Percentiles rank a stretch among this genome's conserved stretches.
phyloP scores from a whole-genome alignment of 2,329 filamentous ascomycete species.

The Trichoderma sp. region DNA sequence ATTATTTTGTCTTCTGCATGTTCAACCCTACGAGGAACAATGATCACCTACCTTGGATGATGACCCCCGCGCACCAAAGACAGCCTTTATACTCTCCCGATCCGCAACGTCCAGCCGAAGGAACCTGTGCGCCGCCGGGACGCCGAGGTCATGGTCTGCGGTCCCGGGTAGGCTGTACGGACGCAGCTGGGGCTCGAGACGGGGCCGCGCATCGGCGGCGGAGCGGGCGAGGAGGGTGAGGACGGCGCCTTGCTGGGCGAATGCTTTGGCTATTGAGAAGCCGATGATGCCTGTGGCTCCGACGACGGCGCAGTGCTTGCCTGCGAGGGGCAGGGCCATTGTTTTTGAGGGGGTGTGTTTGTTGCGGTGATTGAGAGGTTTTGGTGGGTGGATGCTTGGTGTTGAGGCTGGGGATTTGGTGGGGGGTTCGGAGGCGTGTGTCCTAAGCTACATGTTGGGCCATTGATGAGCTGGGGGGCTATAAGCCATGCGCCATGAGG shows the following conservation, averaged over 20 bases:
- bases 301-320: conserved; percentile 63
- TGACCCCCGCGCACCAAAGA: conserved; percentile 35
- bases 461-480: too few relatives aligned
- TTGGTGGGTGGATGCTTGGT: conserved; percentile 2
- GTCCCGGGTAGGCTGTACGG: conserved; percentile 32
- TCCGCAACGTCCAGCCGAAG: conserved; percentile 41
- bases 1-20: neutral
- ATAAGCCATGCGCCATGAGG: neutral
- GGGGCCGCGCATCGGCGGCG: conserved; percentile 48
- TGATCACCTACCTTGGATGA: conserved; percentile 28
- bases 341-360: neutral
- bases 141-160: neutral
- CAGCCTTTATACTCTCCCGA: conserved; percentile 37
- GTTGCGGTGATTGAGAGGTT: neutral
- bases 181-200: conserved; percentile 40
- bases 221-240: conserved; percentile 65
- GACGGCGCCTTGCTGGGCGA: conserved; percentile 62
- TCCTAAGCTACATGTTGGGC: too few relatives aligned
- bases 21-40: neutral
- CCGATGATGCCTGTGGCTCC: conserved; percentile 74
- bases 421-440: neutral
- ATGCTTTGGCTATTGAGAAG: conserved; percentile 65
- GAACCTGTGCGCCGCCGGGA: conserved; percentile 40
- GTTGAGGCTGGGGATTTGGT: neutral
- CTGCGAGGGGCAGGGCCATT: conserved; percentile 44